A percentile compares a stretch with the other conserved stretches of the same genome.
phyloP scores from a whole-genome alignment of 2,329 filamentous ascomycete genomes.

The Aureobasidium sp. region DNA sequence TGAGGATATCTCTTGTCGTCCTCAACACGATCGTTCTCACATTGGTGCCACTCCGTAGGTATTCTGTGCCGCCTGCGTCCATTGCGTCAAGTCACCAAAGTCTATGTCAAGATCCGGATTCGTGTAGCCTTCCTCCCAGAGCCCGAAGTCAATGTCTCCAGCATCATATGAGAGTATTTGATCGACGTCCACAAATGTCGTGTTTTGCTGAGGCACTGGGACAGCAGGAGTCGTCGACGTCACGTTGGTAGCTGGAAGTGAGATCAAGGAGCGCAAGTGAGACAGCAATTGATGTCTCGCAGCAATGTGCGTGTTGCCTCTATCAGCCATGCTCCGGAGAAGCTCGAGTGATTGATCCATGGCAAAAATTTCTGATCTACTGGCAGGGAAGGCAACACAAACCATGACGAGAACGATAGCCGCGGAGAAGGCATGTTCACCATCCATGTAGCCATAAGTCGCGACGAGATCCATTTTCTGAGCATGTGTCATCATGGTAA shows the following conservation, averaged over 20 bases:
- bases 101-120: conserved; percentile 9
- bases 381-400: conserved; percentile 44
- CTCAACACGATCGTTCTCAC: background rate
- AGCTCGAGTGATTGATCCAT: conserved; percentile 42
- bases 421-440: conserved; percentile 48
- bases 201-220: background rate
- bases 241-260: background rate
- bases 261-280: conserved; percentile 26
- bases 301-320: conserved; percentile 44
- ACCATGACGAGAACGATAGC: conserved; percentile 49
- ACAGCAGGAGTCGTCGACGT: background rate
- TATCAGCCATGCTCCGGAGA: conserved; percentile 43
- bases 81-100: conserved; percentile 3
- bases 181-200: background rate
- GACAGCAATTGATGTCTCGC: conserved; percentile 33
- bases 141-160: background rate
- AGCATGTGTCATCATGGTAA: conserved; percentile 42
- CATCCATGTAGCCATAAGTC: conserved; percentile 51
- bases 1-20: too few species aligned
- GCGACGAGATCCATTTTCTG: conserved; percentile 44
- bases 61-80: conserved; percentile 9
- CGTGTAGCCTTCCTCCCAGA: conserved; percentile 11
- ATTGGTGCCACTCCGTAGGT: background rate
- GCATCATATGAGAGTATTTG: background rate
- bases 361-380: conserved; percentile 33